These are phyloP conservation scores for Rosa chinensis DNA, from an alignment of 306 rosid genomes.

Conservation along the genomic window DNA sequence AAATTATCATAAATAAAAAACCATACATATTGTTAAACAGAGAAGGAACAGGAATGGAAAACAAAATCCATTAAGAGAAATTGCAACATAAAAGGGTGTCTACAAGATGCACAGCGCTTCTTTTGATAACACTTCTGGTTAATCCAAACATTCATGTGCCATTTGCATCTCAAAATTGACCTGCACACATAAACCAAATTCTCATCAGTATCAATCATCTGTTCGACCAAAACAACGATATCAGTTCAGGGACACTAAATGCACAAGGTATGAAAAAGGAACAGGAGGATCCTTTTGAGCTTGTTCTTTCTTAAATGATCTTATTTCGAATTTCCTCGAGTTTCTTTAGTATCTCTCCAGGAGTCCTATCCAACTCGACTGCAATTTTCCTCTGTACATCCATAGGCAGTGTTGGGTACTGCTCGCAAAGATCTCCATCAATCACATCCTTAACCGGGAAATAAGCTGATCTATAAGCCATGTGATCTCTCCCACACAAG, in stretches of 20 bases:
- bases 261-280: background rate
- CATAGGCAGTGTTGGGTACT: slow-evolving; percentile 87
- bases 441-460: slow-evolving; percentile 72
- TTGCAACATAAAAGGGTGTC: background rate
- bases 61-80: background rate
- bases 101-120: background rate
- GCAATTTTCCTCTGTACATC: slow-evolving; percentile 98
- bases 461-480: slow-evolving; percentile 94
- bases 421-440: slow-evolving; percentile 99
- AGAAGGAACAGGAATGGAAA: background rate
- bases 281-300: slow-evolving; percentile 31
- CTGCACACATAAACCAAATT: slow-evolving; percentile 12
- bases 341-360: slow-evolving; percentile 89
- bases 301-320: slow-evolving; percentile 57
- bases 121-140: background rate
- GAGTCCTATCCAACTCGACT: slow-evolving; percentile 91
- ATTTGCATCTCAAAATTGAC: background rate
- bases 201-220: background rate
- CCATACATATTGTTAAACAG: background rate
- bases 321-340: slow-evolving; percentile 91
- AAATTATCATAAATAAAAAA: background rate
- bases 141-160: background rate
- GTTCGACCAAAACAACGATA: background rate
- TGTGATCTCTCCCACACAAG: slow-evolving; percentile 97
- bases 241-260: background rate